phyloP scores from a whole-genome alignment of 140 eudicot species.

The Erigeron philadelphicus region DNA sequence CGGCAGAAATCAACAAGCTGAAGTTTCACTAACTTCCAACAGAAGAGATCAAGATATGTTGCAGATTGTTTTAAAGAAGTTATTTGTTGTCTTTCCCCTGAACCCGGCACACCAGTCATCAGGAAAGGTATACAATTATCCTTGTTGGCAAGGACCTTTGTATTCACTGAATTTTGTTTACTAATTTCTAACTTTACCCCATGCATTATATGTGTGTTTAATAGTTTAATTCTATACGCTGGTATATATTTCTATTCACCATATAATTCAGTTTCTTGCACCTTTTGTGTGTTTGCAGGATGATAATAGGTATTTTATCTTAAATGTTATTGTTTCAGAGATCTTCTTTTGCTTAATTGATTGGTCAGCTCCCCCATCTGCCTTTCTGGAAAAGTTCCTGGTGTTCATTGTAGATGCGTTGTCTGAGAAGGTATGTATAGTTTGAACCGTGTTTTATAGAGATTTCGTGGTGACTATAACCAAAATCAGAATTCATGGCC shows the following conservation, averaged over 20 bases:
- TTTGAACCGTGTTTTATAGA: conserved; percentile 9
- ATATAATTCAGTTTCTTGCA: conserved; percentile 14
- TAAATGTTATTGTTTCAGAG: conserved; percentile 56
- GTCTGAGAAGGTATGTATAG: conserved; percentile 50
- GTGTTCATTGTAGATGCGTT: conserved; percentile 54
- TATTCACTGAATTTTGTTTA: not conserved
- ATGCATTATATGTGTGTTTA: not conserved
- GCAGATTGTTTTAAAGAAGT: conserved; percentile 47
- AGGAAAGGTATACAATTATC: conserved; percentile 47
- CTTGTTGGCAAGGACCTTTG: not conserved
- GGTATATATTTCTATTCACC: not conserved
- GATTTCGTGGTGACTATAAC: not conserved
- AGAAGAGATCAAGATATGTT: conserved; percentile 31
- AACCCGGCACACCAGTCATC: conserved; percentile 41
- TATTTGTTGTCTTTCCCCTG: conserved; percentile 69
- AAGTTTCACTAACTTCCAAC: conserved; percentile 20
- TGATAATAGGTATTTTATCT: conserved; percentile 49
- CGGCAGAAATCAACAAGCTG: conserved; percentile 20
- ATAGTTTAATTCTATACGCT: not conserved
- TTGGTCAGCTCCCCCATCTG: conserved; percentile 46
- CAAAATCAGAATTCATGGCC: not conserved
- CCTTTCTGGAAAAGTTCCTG: conserved; percentile 58
- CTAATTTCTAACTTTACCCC: not conserved
- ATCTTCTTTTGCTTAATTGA: conserved; percentile 52
- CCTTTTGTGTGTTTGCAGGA: conserved; percentile 45